Conservation (phyloP, 1,284 basidiomycete species). For the Abortiporus biennis region DNA sequence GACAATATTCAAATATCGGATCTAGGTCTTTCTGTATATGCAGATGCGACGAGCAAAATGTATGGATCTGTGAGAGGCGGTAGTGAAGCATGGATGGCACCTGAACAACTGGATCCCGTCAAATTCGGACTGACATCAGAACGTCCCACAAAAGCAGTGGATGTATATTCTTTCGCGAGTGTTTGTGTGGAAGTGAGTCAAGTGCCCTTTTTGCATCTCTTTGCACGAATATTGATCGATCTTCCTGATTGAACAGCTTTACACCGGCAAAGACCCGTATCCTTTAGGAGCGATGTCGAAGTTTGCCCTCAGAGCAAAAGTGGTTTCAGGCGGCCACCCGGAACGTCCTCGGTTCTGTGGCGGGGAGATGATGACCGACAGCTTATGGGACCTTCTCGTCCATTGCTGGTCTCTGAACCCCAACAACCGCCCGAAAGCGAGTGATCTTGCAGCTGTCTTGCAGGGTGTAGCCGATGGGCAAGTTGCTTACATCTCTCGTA, state of each 20-base stretch:
- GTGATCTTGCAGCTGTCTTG: no score
- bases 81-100: background rate
- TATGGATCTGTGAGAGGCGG: slow-evolving; percentile 9
- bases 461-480: no score
- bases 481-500: no score
- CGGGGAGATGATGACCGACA: background rate
- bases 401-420: background rate
- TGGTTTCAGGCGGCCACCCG: background rate
- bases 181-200: slow-evolving; percentile 3
- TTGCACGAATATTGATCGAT: background rate
- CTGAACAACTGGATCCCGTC: slow-evolving; percentile 2
- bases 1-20: slow-evolving; percentile 1
- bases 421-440: background rate
- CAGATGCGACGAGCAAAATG: background rate
- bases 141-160: slow-evolving; percentile 2
- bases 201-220: background rate
- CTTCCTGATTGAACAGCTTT: background rate
- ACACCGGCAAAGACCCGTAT: background rate
- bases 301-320: no score
- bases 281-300: background rate
- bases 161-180: slow-evolving; percentile 6
- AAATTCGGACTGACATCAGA: background rate
- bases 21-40: slow-evolving; percentile 1
- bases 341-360: background rate
- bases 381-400: background rate